Evolutionary conservation across 228 moss, liverwort and hornwort species (phyloP), one percentile per base, ranked within the genome.

Genomic region (Sphagnum fallax): DNA sequence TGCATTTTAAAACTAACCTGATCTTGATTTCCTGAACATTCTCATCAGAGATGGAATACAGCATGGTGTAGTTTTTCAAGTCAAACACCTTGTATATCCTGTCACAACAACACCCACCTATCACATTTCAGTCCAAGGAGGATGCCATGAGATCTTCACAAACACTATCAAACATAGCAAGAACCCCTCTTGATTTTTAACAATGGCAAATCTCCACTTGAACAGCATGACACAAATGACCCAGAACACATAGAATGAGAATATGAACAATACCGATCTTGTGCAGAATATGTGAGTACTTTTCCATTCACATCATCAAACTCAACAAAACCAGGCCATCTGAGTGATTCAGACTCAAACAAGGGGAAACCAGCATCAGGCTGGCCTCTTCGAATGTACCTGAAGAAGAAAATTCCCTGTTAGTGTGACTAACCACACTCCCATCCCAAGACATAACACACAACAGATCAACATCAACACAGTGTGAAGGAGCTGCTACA

Each of bases 31-130:
- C 97, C 66, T 93, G 91, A 16, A 97, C 97, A 66, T 97, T 90
- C 73, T 97, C 91, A 68, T 97, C 93, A 61, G 93, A 91, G 65
- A 97, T 97, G 47, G 85, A 93, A 75, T 97, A 97, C 50, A 97
- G 79, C 97, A 97, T 90, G 5, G 88, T 93, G 67, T 97, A 97
- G 49, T 97, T 97, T 77, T 97, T 97, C 81, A 97, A 69, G 53
- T 97, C 97, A 4, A 97, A 97, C n/a, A 97, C 93, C 75, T 97
- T 97, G 73, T 97, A 97, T 52, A 97, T 97, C 75, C 97, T 97
- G 90, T 51, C 63, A 66, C 15, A 47, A 0, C 8, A 73, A 63
- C 60, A 68, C 52, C 61, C 32, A 32, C 32, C 32, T 2, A 32
- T 32, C 32, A 32, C 32, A 32, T 32, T 32, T 32, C 32, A 32